Evolutionary conservation across 441 rosid genomes (phyloP).

Genomic region (Aleurites moluccanus): DNA sequence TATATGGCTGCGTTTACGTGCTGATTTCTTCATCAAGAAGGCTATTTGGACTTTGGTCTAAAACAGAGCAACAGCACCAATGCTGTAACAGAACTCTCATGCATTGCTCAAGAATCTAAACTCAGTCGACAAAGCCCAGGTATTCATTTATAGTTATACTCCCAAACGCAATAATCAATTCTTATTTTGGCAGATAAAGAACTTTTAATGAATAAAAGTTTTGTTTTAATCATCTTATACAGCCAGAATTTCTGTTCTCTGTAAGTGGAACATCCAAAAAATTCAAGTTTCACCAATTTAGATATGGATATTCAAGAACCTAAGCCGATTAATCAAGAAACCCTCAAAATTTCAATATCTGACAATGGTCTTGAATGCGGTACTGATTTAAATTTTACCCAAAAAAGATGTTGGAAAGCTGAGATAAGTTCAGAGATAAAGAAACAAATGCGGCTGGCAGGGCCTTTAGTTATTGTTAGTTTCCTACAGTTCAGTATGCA

Average conservation of each 20-base stretch:
- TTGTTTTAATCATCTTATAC: no score
- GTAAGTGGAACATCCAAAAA: background rate
- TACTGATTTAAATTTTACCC: background rate
- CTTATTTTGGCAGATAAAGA: background rate
- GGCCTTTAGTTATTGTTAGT: conserved; percentile 45
- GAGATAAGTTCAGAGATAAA: conserved; percentile 38
- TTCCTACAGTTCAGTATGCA: conserved; percentile 44
- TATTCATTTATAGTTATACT: no score
- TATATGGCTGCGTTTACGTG: background rate
- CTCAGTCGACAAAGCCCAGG: background rate
- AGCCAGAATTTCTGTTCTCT: background rate
- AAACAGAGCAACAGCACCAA: background rate
- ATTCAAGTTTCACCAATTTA: background rate
- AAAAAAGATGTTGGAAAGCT: conserved; percentile 9
- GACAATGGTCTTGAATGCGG: background rate
- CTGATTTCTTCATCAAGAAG: background rate
- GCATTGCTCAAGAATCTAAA: background rate
- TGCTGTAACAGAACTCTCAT: background rate
- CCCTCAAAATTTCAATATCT: conserved; percentile 15
- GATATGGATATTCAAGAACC: background rate
- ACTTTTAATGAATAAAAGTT: no score
- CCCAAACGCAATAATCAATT: background rate
- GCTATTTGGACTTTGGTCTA: background rate
- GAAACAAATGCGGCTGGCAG: conserved; percentile 43
- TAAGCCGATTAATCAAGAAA: background rate